Evolutionary conservation across 495 filamentous ascomycete genomes (phyloP).

Genomic region (Hypoxylon cercidicola): DNA sequence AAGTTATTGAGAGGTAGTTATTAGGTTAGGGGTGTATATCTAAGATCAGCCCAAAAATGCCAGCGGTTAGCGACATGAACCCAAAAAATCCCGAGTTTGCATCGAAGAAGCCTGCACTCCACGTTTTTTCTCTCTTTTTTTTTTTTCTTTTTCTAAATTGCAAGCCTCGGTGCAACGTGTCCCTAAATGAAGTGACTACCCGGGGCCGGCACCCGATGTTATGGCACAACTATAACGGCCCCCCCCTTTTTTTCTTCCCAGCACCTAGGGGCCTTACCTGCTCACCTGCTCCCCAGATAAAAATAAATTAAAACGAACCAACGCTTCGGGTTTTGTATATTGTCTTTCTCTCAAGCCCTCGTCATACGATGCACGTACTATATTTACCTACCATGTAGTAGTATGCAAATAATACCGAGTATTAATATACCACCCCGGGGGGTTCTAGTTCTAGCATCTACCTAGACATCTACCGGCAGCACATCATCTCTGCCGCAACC

Average conservation of each 20-base stretch:
- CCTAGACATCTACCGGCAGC: background rate
- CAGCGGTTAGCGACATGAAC: conserved; percentile 27
- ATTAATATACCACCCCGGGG: background rate
- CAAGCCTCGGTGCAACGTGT: background rate
- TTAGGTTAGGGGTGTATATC: background rate
- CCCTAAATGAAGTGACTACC: background rate
- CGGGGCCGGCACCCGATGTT: conserved; percentile 1
- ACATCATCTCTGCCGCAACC: background rate
- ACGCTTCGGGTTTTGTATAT: background rate
- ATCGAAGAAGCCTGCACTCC: conserved; percentile 29
- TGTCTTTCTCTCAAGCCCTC: no score
- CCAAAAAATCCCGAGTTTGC: conserved; percentile 4
- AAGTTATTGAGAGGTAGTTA: no score
- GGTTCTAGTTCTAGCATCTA: conserved; percentile 2
- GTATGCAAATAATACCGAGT: background rate
- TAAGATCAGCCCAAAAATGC: conserved; percentile 14
- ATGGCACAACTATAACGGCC: background rate
- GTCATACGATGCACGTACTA: background rate
- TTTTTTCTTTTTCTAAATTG: background rate
- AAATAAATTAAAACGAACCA: background rate
- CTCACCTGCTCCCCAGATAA: no score
- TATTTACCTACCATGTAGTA: background rate
- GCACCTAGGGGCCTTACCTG: no score
- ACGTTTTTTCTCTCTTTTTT: conserved; percentile 25
- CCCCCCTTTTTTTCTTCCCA: background rate